Base-by-base conservation (phyloP, 1,284 basidiomycete species). In the Cutaneotrichosporon sp. region DNA sequence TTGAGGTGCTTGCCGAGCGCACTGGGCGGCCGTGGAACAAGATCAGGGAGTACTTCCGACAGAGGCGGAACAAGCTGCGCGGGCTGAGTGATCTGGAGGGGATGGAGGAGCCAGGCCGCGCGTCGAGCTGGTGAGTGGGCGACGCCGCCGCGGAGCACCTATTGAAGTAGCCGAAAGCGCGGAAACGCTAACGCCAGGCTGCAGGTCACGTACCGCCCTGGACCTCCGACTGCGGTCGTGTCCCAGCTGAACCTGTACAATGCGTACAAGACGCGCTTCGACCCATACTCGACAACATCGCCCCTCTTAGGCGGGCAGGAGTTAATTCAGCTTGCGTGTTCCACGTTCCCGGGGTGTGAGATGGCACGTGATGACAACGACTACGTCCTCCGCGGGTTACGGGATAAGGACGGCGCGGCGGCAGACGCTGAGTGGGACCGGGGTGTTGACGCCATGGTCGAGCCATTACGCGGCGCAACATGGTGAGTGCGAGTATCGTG, bases 41-140 rank as follows among this genome's bases (percentile, higher is more conserved):
- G 55, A 67, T 73, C 39, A 45, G 69, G 20, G 69, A 73, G 55
- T 73, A 73, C 56, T 73, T 73, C 42, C 49, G 71, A 42, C 71
- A 73, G 43, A 41, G 71, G 27, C 46, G 71, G 38, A 70, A 71
- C 54, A 71, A 73, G 61, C 49, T 70, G 45, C 60, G 71, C 43
- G 71, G 71, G 0, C 39, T 73, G 27, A 64, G 52, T 6, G 63
- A 65, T 32, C 37, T 73, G 31, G 71, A 71, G 35, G 46, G 22
- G 5, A 68, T 71, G 68, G 63, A 68, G 44, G 71, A 73, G 49
- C 71, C 71, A 2, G 68, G 66, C 12, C 43, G 71, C n/a, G 71
- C 71, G 19, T 59, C 60, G 6, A 63, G 67, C 34, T 73, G 71
- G 71, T 71, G 43, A 51, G 66, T 25, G 32, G 22, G 24, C n/a